Evolutionary conservation across 2,329 filamentous ascomycete genomes (phyloP), one percentile per base, ranked within the genome.

Genomic region (Sphaerostilbella broomeana): DNA sequence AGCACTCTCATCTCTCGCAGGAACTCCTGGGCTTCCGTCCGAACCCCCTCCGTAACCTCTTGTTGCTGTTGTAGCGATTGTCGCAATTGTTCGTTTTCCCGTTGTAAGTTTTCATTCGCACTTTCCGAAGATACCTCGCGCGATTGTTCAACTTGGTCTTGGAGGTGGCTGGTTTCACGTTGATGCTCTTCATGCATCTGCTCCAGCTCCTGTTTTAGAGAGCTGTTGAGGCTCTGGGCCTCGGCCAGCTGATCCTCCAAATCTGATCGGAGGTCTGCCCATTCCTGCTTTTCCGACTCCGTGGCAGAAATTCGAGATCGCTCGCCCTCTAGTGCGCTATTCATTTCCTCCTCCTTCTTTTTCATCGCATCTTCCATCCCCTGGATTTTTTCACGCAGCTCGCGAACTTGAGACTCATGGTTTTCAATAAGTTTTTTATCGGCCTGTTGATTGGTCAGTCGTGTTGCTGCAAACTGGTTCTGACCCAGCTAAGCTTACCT

Each of bases 1-100:
- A 97, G 72, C 31, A 77, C 69, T 47, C 86, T 81, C 92, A 97
- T 98, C 61, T 98, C 92, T 46, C 77, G 73, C 29, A 98, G 64
- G 57, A 90, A 95, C 35, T 80, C 75, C 41, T 86, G 80, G 0
- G 89, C 88, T 63, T 95, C 86, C 39, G 75, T 77, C 17, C 86
- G 79, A 21, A 95, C 92, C 53, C 95, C 85, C 45, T 94, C 84
- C 0, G 88, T 94, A 2, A 92, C 75, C 42, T 83, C 75, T 50
- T 87, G 81, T 58, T 97, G 90, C 47, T 89, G 74, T 37, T 70
- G 66, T 16, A 90, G 63, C 20, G 82, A 74, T 24, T 63, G 60
- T 47, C 83, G 77, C 16, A 89, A 64, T 29, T 77, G 75, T 41
- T 81, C 73, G 52, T 95, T 85, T 53, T 86, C 81, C 31, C 68